These are phyloP conservation scores for Ganoderma boninense DNA, from an alignment of 1,284 basidiomycete genomes.

Conservation along the genomic window DNA sequence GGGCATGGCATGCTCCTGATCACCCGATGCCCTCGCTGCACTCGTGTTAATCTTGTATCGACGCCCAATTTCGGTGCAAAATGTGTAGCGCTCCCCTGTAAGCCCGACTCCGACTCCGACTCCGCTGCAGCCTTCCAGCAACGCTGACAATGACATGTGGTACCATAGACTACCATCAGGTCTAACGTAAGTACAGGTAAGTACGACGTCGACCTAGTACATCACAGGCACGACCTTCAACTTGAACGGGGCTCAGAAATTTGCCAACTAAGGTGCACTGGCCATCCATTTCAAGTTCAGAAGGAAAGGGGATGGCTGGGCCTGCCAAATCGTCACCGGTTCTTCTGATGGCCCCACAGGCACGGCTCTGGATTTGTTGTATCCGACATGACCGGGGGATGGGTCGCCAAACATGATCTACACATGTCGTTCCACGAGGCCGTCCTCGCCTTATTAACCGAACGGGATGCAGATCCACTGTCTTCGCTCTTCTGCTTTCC, in stretches of 20 bases:
- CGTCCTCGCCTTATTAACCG: background rate
- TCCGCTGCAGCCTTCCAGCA: background rate
- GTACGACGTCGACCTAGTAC: too few species aligned
- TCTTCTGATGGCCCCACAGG: background rate
- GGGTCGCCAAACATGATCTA: background rate
- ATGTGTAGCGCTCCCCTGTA: background rate
- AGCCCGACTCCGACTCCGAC: background rate
- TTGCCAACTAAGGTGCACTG: too few species aligned
- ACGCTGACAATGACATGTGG: too few species aligned
- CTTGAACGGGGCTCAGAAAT: too few species aligned
- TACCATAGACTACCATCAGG: too few species aligned
- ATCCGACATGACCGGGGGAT: background rate
- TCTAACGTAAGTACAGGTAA: too few species aligned
- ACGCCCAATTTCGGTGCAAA: too few species aligned
- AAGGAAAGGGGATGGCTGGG: background rate
- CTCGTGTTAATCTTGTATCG: too few species aligned
- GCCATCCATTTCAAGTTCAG: background rate
- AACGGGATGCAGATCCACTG: background rate
- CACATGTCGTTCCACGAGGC: slow-evolving; percentile 1
- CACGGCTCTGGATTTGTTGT: background rate
- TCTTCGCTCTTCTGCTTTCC: background rate
- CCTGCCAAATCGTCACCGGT: background rate
- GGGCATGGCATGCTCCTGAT: too few species aligned
- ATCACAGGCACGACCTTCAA: too few species aligned
- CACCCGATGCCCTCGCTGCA: too few species aligned